phyloP scores from a whole-genome alignment of 2,329 filamentous ascomycete species.

The Metarhizium anisopliae region DNA sequence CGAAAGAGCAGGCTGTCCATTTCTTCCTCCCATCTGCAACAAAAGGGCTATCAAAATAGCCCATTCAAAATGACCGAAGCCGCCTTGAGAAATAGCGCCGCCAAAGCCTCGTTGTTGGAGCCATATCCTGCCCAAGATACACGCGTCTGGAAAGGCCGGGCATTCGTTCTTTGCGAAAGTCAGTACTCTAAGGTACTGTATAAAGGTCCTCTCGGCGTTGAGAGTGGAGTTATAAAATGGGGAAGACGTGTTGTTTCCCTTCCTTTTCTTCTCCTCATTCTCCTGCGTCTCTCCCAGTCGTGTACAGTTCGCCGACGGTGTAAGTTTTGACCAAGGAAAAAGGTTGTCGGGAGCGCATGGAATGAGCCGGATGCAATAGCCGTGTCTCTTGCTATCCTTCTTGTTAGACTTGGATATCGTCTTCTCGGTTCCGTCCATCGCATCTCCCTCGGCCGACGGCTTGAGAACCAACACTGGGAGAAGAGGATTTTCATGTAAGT shows the following conservation, averaged over 20 bases:
- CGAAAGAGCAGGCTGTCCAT: slow-evolving; percentile 64
- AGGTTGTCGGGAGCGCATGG: slow-evolving; percentile 60
- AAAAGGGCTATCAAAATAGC: slow-evolving; percentile 69
- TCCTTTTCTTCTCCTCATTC: slow-evolving; percentile 14
- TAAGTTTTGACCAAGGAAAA: slow-evolving; percentile 64
- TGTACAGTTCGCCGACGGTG: slow-evolving; percentile 61
- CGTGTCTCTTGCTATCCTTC: slow-evolving; percentile 16
- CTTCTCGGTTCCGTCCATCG: slow-evolving; percentile 10
- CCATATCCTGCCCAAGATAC: slow-evolving; percentile 80
- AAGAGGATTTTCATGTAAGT: slow-evolving; percentile 64
- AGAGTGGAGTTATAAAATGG: slow-evolving; percentile 86
- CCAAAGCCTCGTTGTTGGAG: slow-evolving; percentile 78
- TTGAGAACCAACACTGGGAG: slow-evolving; percentile 55
- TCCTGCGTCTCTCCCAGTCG: slow-evolving; percentile 42
- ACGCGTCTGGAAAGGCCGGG: slow-evolving; percentile 70
- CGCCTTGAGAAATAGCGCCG: slow-evolving; percentile 60
- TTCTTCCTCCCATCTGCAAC: slow-evolving; percentile 65
- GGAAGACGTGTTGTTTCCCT: slow-evolving; percentile 42
- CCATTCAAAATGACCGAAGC: slow-evolving; percentile 94
- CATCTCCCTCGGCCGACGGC: slow-evolving; percentile 15
- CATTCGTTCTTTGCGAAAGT: slow-evolving; percentile 62
- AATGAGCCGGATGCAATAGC: slow-evolving; percentile 63
- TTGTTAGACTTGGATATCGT: slow-evolving; percentile 8
- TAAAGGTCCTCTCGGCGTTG: slow-evolving; percentile 65
- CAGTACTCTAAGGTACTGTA: slow-evolving; percentile 67